These are phyloP conservation scores for Saccharomycopsis crataegensis DNA, from an alignment of 1,139 yeast genomes.

Conservation along the genomic window DNA sequence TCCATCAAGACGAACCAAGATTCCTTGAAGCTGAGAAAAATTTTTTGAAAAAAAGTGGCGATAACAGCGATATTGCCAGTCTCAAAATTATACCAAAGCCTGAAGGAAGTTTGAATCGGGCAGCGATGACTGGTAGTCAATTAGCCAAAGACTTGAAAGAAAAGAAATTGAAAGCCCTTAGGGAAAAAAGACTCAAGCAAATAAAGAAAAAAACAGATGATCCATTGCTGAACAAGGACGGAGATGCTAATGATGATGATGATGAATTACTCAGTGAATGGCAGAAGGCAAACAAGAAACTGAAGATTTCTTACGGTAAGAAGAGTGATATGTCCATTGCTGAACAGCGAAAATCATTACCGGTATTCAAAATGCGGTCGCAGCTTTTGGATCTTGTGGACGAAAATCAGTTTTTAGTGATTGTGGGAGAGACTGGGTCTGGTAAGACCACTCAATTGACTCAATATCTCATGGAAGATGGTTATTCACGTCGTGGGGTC, in stretches of 20 bases:
- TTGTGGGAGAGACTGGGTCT: conserved; percentile 96
- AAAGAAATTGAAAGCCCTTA: conserved; percentile 42
- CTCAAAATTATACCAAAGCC: conserved; percentile 59
- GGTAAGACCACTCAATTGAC: conserved; percentile 96
- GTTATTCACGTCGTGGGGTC: conserved; percentile 49
- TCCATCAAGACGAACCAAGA: conserved; percentile 61
- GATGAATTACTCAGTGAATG: conserved; percentile 35
- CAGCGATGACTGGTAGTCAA: conserved; percentile 71
- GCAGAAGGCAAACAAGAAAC: conserved; percentile 39
- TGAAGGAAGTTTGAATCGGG: conserved; percentile 69
- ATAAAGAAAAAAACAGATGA: conserved; percentile 33
- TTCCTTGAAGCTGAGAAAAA: conserved; percentile 30
- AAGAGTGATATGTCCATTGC: conserved; percentile 41
- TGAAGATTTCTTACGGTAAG: conserved; percentile 46
- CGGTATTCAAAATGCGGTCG: conserved; percentile 60
- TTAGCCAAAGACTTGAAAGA: conserved; percentile 62
- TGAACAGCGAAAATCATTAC: conserved; percentile 63
- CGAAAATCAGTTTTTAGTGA: conserved; percentile 67
- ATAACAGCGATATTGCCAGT: conserved; percentile 37
- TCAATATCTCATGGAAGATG: conserved; percentile 78
- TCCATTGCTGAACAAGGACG: conserved; percentile 29
- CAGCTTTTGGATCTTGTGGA: conserved; percentile 50
- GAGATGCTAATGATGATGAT: conserved; percentile 17
- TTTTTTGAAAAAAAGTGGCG: conserved; percentile 39
- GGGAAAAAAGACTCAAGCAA: conserved; percentile 37